phyloP scores from a whole-genome alignment of 208 protist species.

The Trypanosoma caninum region DNA sequence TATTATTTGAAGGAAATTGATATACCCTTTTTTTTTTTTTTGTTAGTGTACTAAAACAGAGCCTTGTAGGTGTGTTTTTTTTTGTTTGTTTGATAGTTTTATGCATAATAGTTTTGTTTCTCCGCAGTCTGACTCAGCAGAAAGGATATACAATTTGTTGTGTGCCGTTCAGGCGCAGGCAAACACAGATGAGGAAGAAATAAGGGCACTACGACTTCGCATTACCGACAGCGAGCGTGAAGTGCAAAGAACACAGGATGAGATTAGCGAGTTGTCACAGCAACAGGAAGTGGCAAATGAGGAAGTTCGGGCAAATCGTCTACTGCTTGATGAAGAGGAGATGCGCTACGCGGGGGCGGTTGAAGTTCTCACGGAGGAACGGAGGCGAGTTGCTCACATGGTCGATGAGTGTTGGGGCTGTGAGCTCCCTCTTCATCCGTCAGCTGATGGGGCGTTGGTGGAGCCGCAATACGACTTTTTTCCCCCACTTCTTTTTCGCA shows the following conservation, averaged over 20 bases:
- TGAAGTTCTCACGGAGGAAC: conserved; percentile 4
- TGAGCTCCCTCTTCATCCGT: conserved; percentile 11
- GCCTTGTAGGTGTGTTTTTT: conserved; percentile 1
- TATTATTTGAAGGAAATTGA: too few relatives aligned
- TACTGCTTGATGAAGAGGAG: conserved; percentile 1
- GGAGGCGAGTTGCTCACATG: not conserved
- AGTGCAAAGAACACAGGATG: not conserved
- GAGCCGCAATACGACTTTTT: not conserved
- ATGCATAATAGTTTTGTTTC: not conserved
- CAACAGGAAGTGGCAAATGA: not conserved
- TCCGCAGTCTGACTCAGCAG: conserved; percentile 11
- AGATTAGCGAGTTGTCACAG: not conserved
- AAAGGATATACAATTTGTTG: conserved; percentile 27
- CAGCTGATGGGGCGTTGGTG: not conserved
- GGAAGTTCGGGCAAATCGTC: not conserved
- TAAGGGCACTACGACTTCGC: conserved; percentile 10
- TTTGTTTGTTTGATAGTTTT: not conserved
- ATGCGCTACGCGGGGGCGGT: conserved; percentile 3
- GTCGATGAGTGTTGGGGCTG: not conserved
- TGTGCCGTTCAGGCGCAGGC: conserved; percentile 25
- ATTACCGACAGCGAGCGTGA: conserved; percentile 14
- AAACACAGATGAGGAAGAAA: conserved; percentile 21
- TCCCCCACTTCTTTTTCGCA: conserved; percentile 4
- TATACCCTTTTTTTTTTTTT: conserved; percentile 15
- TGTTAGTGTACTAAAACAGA: not conserved